Evolutionary conservation across 1,284 basidiomycete genomes (phyloP), one percentile per base, ranked within the genome.

Genomic region (Trichosporon ovoides): DNA sequence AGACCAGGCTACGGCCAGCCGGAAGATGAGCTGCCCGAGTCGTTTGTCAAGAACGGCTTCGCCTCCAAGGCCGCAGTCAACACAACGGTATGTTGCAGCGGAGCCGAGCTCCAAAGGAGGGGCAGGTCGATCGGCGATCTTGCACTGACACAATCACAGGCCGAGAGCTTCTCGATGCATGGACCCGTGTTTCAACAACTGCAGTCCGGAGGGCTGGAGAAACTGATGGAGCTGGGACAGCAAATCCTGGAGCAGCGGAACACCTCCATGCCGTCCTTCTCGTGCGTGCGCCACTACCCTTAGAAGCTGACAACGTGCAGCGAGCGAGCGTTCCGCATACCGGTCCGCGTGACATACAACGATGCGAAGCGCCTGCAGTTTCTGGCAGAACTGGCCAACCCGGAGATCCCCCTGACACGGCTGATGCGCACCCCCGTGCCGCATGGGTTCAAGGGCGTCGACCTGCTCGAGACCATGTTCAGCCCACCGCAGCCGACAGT

Each of bases 331-430:
- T 95, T 92, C 76, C 87, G 87, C 46, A 84, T 94, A 57, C 92
- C 91, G 0, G 85, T 86, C 3, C 82, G 95, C 62, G 91, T 94
- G 4, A 96, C 92, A 1, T 82, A 94, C 38, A 95, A 92, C 68
- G 93, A 97, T 66, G 79, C 85, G 12, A 94, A 92, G 73, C 85
- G 91, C 6, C 84, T 88, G 64, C 83, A 88, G 18, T 98, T 94
- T 87, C 88, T 97, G 68, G 83, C 84, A 10, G 95, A 98, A 66
- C 84, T 98, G 16, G 90, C 93, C 14, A 88, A 97, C 68, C 87
- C 91, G 0, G 80, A 84, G 20, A 87, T 98, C 3, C 95, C 96
- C 0, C 81, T 98, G 5, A 81, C 87, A 63, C 93, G 91, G 66
- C 82, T 98, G 6, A 89, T 80, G 49, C 66, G 87, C 14, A 89